These are phyloP conservation scores for Podaxis rugospora DNA, from an alignment of 768 basidiomycete genomes.

Conservation along the genomic window DNA sequence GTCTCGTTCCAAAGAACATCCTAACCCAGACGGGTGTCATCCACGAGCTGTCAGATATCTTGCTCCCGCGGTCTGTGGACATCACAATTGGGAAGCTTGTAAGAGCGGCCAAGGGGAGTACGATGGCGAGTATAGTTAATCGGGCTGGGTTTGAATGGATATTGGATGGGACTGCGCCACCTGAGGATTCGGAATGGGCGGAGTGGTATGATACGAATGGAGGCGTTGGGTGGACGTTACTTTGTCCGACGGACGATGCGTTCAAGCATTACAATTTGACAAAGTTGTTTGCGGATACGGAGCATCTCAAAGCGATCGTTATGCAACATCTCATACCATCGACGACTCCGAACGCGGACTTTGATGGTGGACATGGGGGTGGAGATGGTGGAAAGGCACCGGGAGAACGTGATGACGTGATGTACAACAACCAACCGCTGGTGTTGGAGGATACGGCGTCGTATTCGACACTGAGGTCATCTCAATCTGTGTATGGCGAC, in stretches of 20 bases:
- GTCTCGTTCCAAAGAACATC: constrained; percentile 54
- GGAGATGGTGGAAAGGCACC: background rate
- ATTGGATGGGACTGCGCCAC: constrained; percentile 78
- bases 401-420: constrained; percentile 19
- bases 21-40: constrained; percentile 89
- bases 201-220: constrained; percentile 37
- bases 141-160: constrained; percentile 91
- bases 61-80: constrained; percentile 84
- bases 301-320: constrained; percentile 55
- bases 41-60: constrained; percentile 80
- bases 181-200: constrained; percentile 65
- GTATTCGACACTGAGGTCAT: constrained; percentile 76
- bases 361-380: constrained; percentile 12
- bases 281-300: constrained; percentile 51
- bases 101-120: constrained; percentile 82
- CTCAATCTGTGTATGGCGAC: constrained; percentile 68
- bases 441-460: constrained; percentile 59
- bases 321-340: constrained; percentile 73
- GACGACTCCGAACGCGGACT: constrained; percentile 20
- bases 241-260: constrained; percentile 90
- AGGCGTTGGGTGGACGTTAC: constrained; percentile 70
- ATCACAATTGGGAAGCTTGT: constrained; percentile 88
- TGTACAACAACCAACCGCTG: constrained; percentile 72
- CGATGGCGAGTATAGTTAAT: constrained; percentile 79
- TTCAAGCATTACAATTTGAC: constrained; percentile 88